Base-by-base conservation (phyloP, 2,329 filamentous ascomycete species). In the Fusarium neocosmosporiellum region DNA sequence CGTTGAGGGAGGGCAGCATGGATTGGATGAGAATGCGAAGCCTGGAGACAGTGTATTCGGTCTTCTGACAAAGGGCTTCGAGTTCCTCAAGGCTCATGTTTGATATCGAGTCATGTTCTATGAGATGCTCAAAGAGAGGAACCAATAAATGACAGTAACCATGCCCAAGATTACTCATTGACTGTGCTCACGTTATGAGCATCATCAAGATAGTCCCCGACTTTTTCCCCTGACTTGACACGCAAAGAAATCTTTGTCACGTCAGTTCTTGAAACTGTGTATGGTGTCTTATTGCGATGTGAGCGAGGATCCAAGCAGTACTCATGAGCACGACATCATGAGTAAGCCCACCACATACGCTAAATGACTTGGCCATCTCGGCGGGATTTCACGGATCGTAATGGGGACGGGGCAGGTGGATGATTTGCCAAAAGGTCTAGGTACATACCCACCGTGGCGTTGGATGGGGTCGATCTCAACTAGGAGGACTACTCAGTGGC, bases 21-120 rank as follows among this genome's bases (percentile, higher is more conserved):
- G 59, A 16, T 62, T 62, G 7, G 59, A 63, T 43, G 59, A 53
- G 27, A 53, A n/a, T 16, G 48, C 48, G 48, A 9, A 53, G 48
- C 48, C 48, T 53, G 48, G 48, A n/a, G 48, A 53, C 27, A 18
- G 31, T 16, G 48, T 33, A n/a, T 53, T 53, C 13, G 48, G 16
- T 33, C n/a, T 53, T 53, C n/a, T 53, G 48, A 34, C 48, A n/a
- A 53, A 53, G 10, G 48, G 48, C 48, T 53, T 53, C 48, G 48
- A 53, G 27, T 53, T 53, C 27, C 48, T 53, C 24, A 53, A 33
- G 48, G 27, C 27, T 33, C 48, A 53, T 24, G 48, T 53, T n/a
- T 53, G 31, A 53, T 9, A 53, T 31, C 24, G 33, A 53, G 48
- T 2, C n/a, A 33, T n/a, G n/a, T 53, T 53, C 13, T 33, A 22